A percentile compares a stretch with the other conserved stretches of the same genome.
These are phyloP conservation scores for Chaetomium fimeti DNA, from an alignment of 495 filamentous ascomycete genomes.

Conservation along the genomic window DNA sequence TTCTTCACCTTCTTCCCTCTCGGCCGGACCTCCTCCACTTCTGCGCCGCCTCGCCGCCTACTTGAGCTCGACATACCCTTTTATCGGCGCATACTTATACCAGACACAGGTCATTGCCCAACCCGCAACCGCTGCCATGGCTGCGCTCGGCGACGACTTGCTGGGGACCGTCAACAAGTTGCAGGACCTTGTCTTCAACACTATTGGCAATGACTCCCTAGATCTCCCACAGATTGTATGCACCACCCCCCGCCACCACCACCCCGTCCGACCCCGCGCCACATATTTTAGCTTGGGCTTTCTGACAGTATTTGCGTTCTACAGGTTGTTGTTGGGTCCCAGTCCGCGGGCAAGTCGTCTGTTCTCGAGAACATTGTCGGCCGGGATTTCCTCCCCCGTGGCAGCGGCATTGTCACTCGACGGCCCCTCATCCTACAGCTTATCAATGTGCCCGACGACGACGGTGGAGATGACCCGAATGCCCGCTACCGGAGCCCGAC, in stretches of 20 bases:
- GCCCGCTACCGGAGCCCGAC: constrained; percentile 51
- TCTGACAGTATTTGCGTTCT: constrained; percentile 20
- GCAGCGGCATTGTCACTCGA: constrained; percentile 93
- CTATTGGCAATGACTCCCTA: constrained; percentile 96
- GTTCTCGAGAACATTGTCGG: constrained; percentile 99
- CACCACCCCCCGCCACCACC: constrained; percentile 26
- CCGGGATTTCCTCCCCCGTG: constrained; percentile 92
- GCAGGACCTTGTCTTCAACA: constrained; percentile 98
- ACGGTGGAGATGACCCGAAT: constrained; percentile 59
- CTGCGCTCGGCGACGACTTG: constrained; percentile 82
- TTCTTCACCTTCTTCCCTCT: constrained; percentile 1
- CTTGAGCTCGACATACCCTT: background rate
- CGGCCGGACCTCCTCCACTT: constrained; percentile 1
- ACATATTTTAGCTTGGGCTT: background rate
- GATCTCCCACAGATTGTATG: constrained; percentile 97
- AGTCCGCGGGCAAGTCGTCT: constrained; percentile 98
- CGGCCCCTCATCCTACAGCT: constrained; percentile 94
- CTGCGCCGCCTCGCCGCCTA: background rate
- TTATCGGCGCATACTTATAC: constrained; percentile 7
- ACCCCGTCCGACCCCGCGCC: background rate
- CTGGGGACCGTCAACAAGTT: constrained; percentile 92
- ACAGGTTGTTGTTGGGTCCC: constrained; percentile 96
- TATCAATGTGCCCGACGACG: constrained; percentile 92
- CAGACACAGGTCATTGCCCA: constrained; percentile 1
- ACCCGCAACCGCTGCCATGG: constrained; percentile 43